Evolutionary conservation across 371 early-diverging fungal species (phyloP).

Genomic region (Syncephalis plumigaleata): DNA sequence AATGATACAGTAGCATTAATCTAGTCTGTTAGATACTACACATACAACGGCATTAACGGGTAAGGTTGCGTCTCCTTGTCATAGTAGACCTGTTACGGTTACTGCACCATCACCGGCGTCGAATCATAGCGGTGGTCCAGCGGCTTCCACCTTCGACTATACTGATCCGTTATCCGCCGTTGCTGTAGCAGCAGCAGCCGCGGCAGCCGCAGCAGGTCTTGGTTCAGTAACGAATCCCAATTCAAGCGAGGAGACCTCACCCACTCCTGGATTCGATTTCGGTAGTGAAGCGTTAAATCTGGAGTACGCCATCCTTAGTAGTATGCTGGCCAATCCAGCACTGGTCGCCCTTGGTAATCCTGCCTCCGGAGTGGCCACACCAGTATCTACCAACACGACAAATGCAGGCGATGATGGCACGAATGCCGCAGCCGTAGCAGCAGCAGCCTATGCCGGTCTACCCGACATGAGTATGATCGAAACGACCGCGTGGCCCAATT

Average conservation of each 20-base stretch:
- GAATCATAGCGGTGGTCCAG: too few species aligned
- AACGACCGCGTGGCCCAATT: too few species aligned
- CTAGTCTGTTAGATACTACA: neutral
- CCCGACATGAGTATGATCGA: too few species aligned
- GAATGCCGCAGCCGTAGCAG: conserved; percentile 6
- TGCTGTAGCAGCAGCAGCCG: neutral
- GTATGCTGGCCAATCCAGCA: conserved; percentile 37
- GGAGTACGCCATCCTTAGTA: conserved; percentile 73
- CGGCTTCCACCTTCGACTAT: neutral
- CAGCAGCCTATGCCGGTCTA: conserved; percentile 1
- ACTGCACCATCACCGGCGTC: too few species aligned
- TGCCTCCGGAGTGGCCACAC: conserved; percentile 1
- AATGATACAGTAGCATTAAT: neutral
- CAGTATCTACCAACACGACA: conserved; percentile 3
- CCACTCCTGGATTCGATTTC: conserved; percentile 30
- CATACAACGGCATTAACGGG: too few species aligned
- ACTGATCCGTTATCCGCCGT: neutral
- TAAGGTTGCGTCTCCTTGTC: too few species aligned
- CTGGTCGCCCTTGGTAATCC: conserved; percentile 2
- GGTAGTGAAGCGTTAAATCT: conserved; percentile 70
- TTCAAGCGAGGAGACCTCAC: conserved; percentile 6
- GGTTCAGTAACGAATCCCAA: conserved; percentile 2
- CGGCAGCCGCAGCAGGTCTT: neutral
- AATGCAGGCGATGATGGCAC: conserved; percentile 3
- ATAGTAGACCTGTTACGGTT: too few species aligned